Evolutionary conservation across 495 filamentous ascomycete species (phyloP).

Genomic region (Tuber borchii): DNA sequence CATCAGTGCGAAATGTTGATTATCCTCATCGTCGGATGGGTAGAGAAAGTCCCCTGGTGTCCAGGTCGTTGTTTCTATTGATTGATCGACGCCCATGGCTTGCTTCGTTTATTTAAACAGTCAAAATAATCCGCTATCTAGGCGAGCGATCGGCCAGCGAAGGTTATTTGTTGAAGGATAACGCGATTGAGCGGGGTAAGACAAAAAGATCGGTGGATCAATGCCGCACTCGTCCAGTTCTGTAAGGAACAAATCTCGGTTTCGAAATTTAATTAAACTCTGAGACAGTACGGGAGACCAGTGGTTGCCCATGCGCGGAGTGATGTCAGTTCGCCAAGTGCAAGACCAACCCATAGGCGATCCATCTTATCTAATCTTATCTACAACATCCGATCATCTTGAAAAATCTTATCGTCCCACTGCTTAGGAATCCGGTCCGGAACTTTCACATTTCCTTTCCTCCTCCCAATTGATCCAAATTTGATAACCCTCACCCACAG

Average conservation of each 20-base stretch:
- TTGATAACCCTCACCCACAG: neutral
- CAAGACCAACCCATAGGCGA: neutral
- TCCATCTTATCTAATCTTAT: conserved; percentile 1
- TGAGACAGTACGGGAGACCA: neutral
- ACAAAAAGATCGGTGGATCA: neutral
- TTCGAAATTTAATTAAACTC: neutral
- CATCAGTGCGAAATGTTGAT: conserved; percentile 54
- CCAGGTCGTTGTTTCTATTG: conserved; percentile 47
- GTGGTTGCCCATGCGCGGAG: neutral
- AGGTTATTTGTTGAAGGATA: neutral
- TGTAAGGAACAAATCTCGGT: neutral
- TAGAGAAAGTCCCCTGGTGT: conserved; percentile 51
- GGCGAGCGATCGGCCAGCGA: neutral
- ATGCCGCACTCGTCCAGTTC: neutral
- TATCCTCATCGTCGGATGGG: conserved; percentile 27
- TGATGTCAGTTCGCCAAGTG: neutral
- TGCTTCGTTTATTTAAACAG: neutral
- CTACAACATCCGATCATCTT: neutral
- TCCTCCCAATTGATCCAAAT: neutral
- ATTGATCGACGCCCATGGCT: neutral
- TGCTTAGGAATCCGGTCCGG: neutral
- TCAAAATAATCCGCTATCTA: neutral
- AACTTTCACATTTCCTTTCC: neutral
- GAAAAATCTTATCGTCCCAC: neutral
- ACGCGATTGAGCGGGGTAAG: neutral